Evolutionary conservation across 257 asterid species (phyloP), one percentile per base, ranked within the genome.

Genomic region (Haberlea rhodopensis): DNA sequence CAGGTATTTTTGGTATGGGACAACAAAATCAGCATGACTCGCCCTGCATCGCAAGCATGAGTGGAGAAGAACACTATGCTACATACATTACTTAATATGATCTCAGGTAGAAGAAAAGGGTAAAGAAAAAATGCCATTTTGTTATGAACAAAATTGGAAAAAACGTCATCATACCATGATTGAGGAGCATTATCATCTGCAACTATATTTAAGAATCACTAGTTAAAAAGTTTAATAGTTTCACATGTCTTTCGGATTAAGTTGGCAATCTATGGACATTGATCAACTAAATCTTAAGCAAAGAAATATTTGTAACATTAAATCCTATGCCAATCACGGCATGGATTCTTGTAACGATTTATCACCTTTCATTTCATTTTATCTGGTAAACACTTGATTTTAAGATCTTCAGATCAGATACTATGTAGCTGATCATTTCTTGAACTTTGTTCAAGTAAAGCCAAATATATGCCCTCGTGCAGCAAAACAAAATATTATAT

Each of bases 1-100:
- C 60, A 74, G 73, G 28, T 83, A 90, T 67, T 90, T 87, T 37
- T 80, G 86, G 74, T 81, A 85, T 45, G 99, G 94, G 63, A 94
- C 75, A 26, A 94, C 59, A 43, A 94, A 87, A 81, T 81, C 95
- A 46, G 96, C 78, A 51, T 84, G 91, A 61, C 86, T 89, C 19
- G 91, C 95, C 87, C 97, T 92, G 79, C 49, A 69, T 32, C 26
- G 60, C 13, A 45, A 61, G 51, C 13, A 31, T 40, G 15, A 43
- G 20, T 13, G 49, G 13, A 43, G 4, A 16, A 43, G 2, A 13
- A 40, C 16, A 16, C 31, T 19, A 49, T 22, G 10, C 15, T 43
- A 43, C 6, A 43, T 15, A 43, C 20, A 43, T 7, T 15, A 43
- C 7, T 19, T 15, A 19, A 5, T 43, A 15, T 15, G 49, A 43